Evolutionary conservation across 306 rosid genomes (phyloP).

Genomic region (Prunus mira): DNA sequence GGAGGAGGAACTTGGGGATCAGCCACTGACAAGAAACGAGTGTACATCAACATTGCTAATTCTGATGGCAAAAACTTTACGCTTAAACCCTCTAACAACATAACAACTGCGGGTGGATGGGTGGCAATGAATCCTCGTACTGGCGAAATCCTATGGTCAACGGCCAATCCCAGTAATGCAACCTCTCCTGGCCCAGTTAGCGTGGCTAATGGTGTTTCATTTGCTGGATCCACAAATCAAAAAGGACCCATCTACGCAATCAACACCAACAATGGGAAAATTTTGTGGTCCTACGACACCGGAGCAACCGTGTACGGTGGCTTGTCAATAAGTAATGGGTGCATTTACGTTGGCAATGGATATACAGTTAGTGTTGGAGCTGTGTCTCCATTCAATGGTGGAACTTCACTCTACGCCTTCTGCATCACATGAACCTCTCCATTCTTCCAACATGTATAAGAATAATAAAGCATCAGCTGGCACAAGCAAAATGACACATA

Average conservation of each 20-base stretch:
- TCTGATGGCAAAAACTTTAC: conserved; percentile 27
- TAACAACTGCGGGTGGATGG: conserved; percentile 4
- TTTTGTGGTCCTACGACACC: conserved; percentile 33
- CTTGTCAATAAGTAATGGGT: conserved; percentile 40
- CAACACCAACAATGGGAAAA: conserved; percentile 12
- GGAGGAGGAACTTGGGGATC: conserved; percentile 60
- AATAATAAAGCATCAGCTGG: no score
- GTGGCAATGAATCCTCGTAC: conserved; percentile 31
- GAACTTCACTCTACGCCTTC: conserved; percentile 8
- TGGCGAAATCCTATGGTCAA: conserved; percentile 40
- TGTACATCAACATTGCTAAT: conserved; percentile 47
- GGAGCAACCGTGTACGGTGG: conserved; percentile 43
- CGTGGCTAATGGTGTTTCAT: neutral
- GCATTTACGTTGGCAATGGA: conserved; percentile 28
- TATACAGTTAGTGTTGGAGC: neutral
- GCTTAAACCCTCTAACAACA: conserved; percentile 25
- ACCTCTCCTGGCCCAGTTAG: conserved; percentile 30
- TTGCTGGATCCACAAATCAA: conserved; percentile 31
- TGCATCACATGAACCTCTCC: neutral
- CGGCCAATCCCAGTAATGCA: conserved; percentile 22
- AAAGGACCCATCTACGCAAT: conserved; percentile 39
- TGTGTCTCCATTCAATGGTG: neutral
- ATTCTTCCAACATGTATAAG: no score
- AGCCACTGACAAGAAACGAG: conserved; percentile 38
- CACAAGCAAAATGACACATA: no score